Percentiles rank a stretch among this genome's conserved stretches.
Evolutionary conservation across 306 rosid species (phyloP).

Genomic region (Prunus davidiana): DNA sequence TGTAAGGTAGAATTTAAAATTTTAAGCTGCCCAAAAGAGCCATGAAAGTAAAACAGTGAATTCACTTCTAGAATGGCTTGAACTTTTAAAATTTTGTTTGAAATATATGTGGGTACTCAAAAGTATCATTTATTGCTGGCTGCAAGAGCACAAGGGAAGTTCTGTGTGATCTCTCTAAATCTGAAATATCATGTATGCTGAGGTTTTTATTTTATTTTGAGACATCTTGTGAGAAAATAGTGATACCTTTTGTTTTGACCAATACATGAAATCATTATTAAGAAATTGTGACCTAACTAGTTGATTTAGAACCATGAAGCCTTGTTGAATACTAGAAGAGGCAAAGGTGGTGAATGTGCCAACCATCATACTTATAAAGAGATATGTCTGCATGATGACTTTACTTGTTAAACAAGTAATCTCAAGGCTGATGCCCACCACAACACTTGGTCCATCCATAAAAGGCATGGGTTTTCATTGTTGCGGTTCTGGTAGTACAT

Average conservation of each 20-base stretch:
- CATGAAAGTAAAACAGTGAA: neutral
- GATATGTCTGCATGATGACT: neutral
- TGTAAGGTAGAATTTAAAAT: neutral
- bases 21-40: neutral
- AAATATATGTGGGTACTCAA: neutral
- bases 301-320: neutral
- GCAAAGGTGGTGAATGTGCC: neutral
- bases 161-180: neutral
- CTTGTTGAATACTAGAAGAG: neutral
- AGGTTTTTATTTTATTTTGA: neutral
- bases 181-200: neutral
- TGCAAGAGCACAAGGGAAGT: neutral
- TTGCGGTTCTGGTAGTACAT: neutral
- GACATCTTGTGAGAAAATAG: neutral
- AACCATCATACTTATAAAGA: neutral
- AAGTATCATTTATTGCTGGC: neutral
- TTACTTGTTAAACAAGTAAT: neutral
- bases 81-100: neutral
- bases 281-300: neutral
- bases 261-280: neutral
- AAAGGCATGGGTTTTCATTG: neutral
- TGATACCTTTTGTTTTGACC: neutral
- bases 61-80: neutral
- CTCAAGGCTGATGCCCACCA: neutral
- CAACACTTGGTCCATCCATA: neutral